Evolutionary conservation across 139 green algal genomes (phyloP).

Genomic region (Picocystis salinarum): DNA sequence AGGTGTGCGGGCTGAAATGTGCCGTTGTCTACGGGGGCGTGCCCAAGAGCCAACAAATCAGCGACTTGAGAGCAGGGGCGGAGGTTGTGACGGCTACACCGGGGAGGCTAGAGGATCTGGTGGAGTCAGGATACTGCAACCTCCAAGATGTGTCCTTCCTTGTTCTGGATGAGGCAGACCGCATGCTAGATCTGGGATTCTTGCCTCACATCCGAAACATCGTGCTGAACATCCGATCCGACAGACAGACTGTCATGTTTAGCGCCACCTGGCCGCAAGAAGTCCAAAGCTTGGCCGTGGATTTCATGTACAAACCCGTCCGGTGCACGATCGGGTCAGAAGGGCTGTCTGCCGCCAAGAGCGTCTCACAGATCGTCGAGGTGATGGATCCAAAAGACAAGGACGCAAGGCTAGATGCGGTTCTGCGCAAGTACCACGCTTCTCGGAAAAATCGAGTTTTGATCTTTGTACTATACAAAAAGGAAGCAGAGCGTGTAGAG

Average conservation of each 20-base stretch:
- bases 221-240: constrained; percentile 29
- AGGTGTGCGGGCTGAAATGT: constrained; percentile 22
- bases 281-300: constrained; percentile 66
- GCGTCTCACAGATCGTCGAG: constrained; percentile 45
- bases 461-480: constrained; percentile 97
- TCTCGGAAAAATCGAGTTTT: constrained; percentile 60
- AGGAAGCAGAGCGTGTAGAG: constrained; percentile 73
- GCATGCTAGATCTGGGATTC: constrained; percentile 88
- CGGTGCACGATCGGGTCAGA: constrained; percentile 47
- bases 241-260: constrained; percentile 94
- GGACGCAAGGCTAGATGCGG: constrained; percentile 36
- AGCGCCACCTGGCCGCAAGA: constrained; percentile 73
- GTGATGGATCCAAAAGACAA: constrained; percentile 36
- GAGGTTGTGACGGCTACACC: constrained; percentile 74
- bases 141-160: constrained; percentile 46
- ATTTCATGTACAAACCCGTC: constrained; percentile 57
- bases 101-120: constrained; percentile 74
- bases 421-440: constrained; percentile 63
- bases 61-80: constrained; percentile 1
- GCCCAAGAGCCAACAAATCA: constrained; percentile 50
- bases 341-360: not conserved
- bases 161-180: constrained; percentile 82
- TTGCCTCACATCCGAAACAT: constrained; percentile 13
- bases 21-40: constrained; percentile 81
- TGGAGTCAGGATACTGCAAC: constrained; percentile 31